Evolutionary conservation across 139 green algal genomes (phyloP), one percentile per base, ranked within the genome.

Genomic region (Chlorella vulgaris): DNA sequence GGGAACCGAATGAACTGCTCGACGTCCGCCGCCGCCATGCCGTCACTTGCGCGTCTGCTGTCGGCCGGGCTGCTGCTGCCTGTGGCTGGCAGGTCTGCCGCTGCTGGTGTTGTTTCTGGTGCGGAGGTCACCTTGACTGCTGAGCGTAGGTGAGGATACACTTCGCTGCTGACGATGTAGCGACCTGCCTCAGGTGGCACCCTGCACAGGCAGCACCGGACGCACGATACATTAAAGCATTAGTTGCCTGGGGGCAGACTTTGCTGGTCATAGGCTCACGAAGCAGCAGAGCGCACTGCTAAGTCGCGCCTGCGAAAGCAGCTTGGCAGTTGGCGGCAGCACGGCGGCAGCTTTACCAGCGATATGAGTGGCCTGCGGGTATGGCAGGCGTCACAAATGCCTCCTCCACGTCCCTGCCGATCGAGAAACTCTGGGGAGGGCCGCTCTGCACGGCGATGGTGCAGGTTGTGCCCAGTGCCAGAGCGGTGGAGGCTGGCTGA

Each of bases 81-180:
- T 3, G 5, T 5, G 35, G 31, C 47, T 15, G 40, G 36, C 47
- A 47, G 35, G 7, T 50, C 35, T 43, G 35, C 60, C 28, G 29
- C 7, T 39, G 35, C 53, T 55, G 73, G 51, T 69, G 51, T 6
- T 8, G 36, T 50, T 21, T 28, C 35, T 6, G 33, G 35, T 28
- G 35, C 42, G 13, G 61, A 31, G 39, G 71, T 22, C 58, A 83
- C 78, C 21, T 40, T 26, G 8, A 78, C 40, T 4, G 66, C 22
- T 6, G 78, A 69, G 7, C 26, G n/a, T 6, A 83, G 78, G 43
- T 69, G 18, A 35, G 53, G 55, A n/a, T 83, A 83, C 2, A 83
- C 28, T 42, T 73, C 69, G 78, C 78, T 83, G 8, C n/a, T 28
- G 21, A 83, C 38, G 21, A 69, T 36, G 65, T 83, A 83, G 36